Evolutionary conservation across 2,329 filamentous ascomycete genomes (phyloP).

Genomic region (Colletotrichum sp.): DNA sequence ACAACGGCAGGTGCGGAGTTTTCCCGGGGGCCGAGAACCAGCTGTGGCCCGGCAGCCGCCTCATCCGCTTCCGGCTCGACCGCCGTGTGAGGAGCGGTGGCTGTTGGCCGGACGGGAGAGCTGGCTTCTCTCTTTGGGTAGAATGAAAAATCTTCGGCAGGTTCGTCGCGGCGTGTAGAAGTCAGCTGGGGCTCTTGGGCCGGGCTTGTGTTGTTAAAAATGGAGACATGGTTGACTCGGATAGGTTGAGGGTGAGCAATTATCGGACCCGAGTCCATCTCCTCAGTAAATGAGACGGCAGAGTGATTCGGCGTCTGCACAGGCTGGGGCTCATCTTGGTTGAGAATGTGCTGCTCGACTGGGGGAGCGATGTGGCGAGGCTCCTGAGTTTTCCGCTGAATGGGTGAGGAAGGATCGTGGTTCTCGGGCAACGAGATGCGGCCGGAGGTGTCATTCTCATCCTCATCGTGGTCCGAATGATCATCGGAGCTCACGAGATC

Average conservation of each 20-base stretch:
- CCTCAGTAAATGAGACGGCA: not conserved
- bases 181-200: not conserved
- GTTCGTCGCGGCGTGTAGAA: not conserved
- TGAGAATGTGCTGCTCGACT: not conserved
- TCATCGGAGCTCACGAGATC: constrained; percentile 34
- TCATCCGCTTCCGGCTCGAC: constrained; percentile 14
- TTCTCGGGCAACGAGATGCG: not conserved
- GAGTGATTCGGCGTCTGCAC: not conserved
- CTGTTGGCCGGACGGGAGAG: constrained; percentile 11
- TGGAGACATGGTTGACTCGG: constrained; percentile 15
- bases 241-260: constrained; percentile 22
- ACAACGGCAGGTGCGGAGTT: constrained; percentile 1
- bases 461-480: constrained; percentile 23
- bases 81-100: not conserved
- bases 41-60: not conserved
- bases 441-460: constrained; percentile 1
- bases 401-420: constrained; percentile 10
- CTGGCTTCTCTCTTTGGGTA: constrained; percentile 12
- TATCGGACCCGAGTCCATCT: not conserved
- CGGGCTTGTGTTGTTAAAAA: constrained; percentile 3
- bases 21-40: not conserved
- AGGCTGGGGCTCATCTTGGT: not conserved
- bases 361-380: not conserved
- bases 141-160: not conserved
- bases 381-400: not conserved